Evolutionary conservation across 2,329 filamentous ascomycete species (phyloP), one percentile per base, ranked within the genome.

Genomic region (Pseudopyricularia javanii): DNA sequence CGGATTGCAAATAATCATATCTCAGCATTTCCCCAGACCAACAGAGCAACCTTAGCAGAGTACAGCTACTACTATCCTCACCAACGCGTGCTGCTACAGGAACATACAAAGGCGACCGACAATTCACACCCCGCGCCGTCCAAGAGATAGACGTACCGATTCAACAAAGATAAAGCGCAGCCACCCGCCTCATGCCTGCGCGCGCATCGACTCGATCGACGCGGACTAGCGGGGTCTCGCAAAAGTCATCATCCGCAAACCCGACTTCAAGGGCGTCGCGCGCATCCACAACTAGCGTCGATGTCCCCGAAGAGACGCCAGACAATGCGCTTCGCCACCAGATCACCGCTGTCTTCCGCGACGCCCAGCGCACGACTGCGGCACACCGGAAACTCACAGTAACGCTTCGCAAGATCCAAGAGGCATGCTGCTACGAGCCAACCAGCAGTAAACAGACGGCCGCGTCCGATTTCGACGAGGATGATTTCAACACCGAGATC

Each of bases 371-470:
- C 60, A 94, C 88, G 1, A 94, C 87, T 0, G 89, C 91, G 1
- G 88, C 88, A 2, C 93, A 98, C 66, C 78, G 91, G 55, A 97
- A 97, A 65, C 78, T 95, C 0, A 85, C 86, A 4, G 86, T 96
- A 55, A 90, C 83, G 50, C 72, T 98, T 56, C 83, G 91, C 57
- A 96, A 95, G 68, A 79, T 95, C 45, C 91, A 97, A 62, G 91
- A 96, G 65, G 76, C 84, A 35, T 95, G 89, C 70, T 83, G 79
- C 63, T 84, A 84, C 60, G 80, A 83, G 59, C 79, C 73, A 17
- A 74, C 69, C 33, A 74, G 68, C 56, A 79, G 75, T 57, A 79
- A 78, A 62, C 59, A 65, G 3, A 66, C 61, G 60, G 68, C 73
- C 11, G 71, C 76, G 11, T 78, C 83, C 58, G 85, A 89, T 11